Evolutionary conservation across 73 alveolate species (phyloP).

Genomic region (Urostyla sp.): DNA sequence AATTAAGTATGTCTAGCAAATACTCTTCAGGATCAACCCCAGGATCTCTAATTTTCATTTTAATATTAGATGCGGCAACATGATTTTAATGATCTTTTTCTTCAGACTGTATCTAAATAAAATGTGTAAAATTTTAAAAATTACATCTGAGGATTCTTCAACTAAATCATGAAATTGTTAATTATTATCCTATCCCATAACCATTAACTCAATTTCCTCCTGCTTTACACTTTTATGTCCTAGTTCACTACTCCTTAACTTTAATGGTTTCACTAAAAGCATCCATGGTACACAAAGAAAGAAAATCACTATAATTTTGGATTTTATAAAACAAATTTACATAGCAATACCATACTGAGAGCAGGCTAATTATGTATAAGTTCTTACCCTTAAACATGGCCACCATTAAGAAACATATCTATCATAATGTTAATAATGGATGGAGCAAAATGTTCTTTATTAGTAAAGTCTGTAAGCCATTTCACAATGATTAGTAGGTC

Average conservation of each 20-base stretch:
- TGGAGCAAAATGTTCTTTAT: slow-evolving; percentile 90
- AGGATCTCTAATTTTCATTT: slow-evolving; percentile 23
- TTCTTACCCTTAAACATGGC: slow-evolving; percentile 80
- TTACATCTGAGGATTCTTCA: slow-evolving; percentile 44
- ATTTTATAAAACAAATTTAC: not conserved
- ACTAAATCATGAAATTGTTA: slow-evolving; percentile 2
- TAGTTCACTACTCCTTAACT: slow-evolving; percentile 63
- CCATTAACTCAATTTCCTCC: slow-evolving; percentile 56
- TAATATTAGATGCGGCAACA: slow-evolving; percentile 53
- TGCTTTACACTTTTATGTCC: slow-evolving; percentile 52
- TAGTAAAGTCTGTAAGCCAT: slow-evolving; percentile 92
- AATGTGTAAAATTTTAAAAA: not conserved
- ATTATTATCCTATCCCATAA: slow-evolving; percentile 37
- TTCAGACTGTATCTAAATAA: slow-evolving; percentile 48
- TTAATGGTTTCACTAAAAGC: slow-evolving; percentile 94
- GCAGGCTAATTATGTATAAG: slow-evolving; percentile 78
- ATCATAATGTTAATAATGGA: slow-evolving; percentile 93
- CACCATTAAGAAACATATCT: slow-evolving; percentile 88
- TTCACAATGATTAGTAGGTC: slow-evolving; percentile 87
- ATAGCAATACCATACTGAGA: slow-evolving; percentile 66
- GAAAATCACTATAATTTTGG: slow-evolving; percentile 66
- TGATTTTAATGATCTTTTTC: slow-evolving; percentile 52
- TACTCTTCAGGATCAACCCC: slow-evolving; percentile 54
- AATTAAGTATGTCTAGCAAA: slow-evolving; percentile 2
- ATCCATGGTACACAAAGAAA: slow-evolving; percentile 94